Evolutionary conservation across 352 stramenopile species (phyloP).

Genomic region (Phytopythium ostracodes): DNA sequence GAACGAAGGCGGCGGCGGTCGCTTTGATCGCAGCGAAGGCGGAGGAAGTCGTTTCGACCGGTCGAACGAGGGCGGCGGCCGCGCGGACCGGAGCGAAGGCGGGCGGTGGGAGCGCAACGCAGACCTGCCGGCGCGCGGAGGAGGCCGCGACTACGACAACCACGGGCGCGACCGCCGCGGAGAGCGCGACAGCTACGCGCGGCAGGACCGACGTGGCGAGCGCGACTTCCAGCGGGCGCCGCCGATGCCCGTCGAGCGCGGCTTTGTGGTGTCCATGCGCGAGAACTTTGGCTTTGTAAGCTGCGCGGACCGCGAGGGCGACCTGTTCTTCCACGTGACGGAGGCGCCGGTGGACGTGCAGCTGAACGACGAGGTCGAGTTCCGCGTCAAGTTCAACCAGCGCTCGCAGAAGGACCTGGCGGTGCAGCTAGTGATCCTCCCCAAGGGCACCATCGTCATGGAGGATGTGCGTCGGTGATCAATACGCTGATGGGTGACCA

Average conservation of each 20-base stretch:
- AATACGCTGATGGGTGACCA: too few species aligned
- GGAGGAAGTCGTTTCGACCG: constrained; percentile 12
- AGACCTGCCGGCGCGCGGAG: neutral
- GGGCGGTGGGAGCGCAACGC: constrained; percentile 6
- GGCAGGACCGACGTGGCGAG: neutral
- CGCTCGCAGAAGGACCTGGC: constrained; percentile 73
- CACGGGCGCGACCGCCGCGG: neutral
- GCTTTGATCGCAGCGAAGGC: constrained; percentile 13
- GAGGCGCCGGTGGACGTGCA: constrained; percentile 67
- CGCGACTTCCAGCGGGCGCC: constrained; percentile 4
- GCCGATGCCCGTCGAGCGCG: constrained; percentile 29
- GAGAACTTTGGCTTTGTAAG: constrained; percentile 61
- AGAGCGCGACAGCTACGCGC: neutral
- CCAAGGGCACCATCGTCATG: constrained; percentile 72
- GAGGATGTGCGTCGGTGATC: constrained; percentile 37
- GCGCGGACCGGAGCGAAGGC: neutral
- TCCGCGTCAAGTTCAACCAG: constrained; percentile 68
- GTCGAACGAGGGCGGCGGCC: neutral
- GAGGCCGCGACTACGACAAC: neutral
- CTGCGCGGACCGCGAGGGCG: constrained; percentile 58
- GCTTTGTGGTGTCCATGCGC: constrained; percentile 43
- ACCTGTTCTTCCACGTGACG: constrained; percentile 82
- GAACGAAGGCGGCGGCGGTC: constrained; percentile 8
- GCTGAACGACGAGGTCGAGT: constrained; percentile 72
- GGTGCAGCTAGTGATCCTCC: constrained; percentile 52